A percentile compares a stretch with the other conserved stretches of the same genome.
Conservation (phyloP, 306 rosid genomes). For the Cicer yamashitae region DNA sequence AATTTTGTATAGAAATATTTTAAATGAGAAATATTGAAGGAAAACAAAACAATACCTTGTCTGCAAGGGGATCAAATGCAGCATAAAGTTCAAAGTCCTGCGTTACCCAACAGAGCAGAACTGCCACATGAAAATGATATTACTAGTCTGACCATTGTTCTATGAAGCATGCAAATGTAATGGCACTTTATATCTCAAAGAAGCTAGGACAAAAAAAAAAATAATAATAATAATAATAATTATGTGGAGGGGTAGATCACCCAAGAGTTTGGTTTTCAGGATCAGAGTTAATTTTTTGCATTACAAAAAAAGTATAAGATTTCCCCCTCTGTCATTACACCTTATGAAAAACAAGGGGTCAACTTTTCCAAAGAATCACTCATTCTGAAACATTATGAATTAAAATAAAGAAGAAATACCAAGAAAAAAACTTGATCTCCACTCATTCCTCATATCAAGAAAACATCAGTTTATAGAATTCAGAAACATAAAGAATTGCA, state of each 20-base stretch:
- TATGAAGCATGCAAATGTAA: slow-evolving; percentile 36
- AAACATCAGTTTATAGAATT: slow-evolving; percentile 27
- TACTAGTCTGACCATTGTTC: slow-evolving; percentile 34
- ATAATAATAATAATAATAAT: too few species aligned
- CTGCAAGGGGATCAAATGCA: slow-evolving; percentile 98
- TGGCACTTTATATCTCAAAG: slow-evolving; percentile 21
- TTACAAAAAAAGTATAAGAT: not conserved
- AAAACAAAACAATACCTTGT: slow-evolving; percentile 64
- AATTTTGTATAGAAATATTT: slow-evolving; percentile 11
- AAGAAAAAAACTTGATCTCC: too few species aligned
- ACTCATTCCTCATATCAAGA: slow-evolving; percentile 17
- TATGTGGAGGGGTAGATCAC: slow-evolving; percentile 19
- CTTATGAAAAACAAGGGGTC: slow-evolving; percentile 30
- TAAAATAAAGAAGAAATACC: slow-evolving; percentile 1
- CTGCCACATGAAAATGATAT: slow-evolving; percentile 58
- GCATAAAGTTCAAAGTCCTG: slow-evolving; percentile 96
- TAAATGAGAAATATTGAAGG: slow-evolving; percentile 27
- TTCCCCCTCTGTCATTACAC: slow-evolving; percentile 14
- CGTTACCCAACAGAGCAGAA: slow-evolving; percentile 93
- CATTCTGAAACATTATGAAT: slow-evolving; percentile 2
- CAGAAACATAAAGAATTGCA: slow-evolving; percentile 25
- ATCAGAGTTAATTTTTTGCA: slow-evolving; percentile 15
- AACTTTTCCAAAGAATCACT: not conserved
- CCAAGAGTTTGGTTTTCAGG: slow-evolving; percentile 22
- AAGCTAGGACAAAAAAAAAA: slow-evolving; percentile 18